Base-by-base conservation (phyloP, 257 asterid genomes). In the Solanum pimpinellifolium region DNA sequence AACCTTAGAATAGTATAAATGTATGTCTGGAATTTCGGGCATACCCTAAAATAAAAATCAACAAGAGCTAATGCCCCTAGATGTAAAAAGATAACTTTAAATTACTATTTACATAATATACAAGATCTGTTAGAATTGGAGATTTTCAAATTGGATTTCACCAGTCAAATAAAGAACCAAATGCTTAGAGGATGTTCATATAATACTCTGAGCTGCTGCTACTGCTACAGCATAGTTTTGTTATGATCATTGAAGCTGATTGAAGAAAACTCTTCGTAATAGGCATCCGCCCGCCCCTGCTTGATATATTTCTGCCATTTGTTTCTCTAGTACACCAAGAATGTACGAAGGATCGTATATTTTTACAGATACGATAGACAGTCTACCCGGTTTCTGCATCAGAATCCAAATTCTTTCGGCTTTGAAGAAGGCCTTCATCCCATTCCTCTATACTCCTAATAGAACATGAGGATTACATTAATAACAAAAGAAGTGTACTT, bases 371-470 rank as follows among this genome's bases (percentile, higher is more conserved):
- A 70, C 11, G 60, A 62, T 31, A 65, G 70, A 84, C 90, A 72
- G 46, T 49, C 87, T 72, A 86, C 41, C 39, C 84, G 11, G 88
- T 77, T 70, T 25, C 72, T 7, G 74, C 16, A 0, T 92, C 90
- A 1, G 93, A 76, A 89, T 93, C 96, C 93, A 94, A 86, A 83
- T 89, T 92, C 90, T 90, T 89, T 81, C 93, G 93, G 78, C 90
- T 94, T 37, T 92, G 92, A 76, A 94, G 97, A 85, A 92, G 86
- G 52, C 99, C 98, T 90, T 95, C 98, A 84, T 94, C 96, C 99
- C 99, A 97, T 33, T 92, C 77, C 92, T 95, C 97, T 78, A 89
- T 88, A 77, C 78, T 91, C 92, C 99, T 96, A 87, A 87, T 4
- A 86, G 77, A 78, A 46, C 25, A 78, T 7, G 39, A 56, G 20